Evolutionary conservation across 805 yeast genomes (phyloP).

Genomic region (Metschnikowia orientalis): DNA sequence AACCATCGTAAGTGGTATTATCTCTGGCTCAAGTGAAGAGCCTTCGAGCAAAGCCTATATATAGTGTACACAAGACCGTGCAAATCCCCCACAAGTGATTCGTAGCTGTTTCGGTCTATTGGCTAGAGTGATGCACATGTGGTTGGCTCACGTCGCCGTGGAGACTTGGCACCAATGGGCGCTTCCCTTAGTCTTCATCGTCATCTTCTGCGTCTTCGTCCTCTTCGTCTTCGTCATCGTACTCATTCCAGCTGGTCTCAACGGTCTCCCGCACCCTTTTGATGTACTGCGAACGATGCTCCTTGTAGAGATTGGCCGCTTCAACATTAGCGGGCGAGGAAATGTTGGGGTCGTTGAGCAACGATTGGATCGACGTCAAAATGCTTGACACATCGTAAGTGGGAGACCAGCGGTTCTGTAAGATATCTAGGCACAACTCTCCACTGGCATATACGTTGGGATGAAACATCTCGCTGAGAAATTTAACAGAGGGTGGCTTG

Average conservation of each 20-base stretch:
- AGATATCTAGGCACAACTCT: slow-evolving; percentile 89
- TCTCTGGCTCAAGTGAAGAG: slow-evolving; percentile 44
- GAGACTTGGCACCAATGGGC: too few species aligned
- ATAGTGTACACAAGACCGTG: too few species aligned
- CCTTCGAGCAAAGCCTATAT: too few species aligned
- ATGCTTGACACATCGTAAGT: slow-evolving; percentile 97
- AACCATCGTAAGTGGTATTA: slow-evolving; percentile 44
- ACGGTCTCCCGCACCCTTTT: slow-evolving; percentile 93
- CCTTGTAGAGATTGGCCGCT: slow-evolving; percentile 92
- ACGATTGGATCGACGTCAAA: slow-evolving; percentile 84
- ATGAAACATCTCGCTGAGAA: slow-evolving; percentile 92
- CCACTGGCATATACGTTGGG: slow-evolving; percentile 97
- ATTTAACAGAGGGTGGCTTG: slow-evolving; percentile 91
- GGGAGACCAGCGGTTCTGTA: slow-evolving; percentile 98
- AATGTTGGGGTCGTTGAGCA: slow-evolving; percentile 93
- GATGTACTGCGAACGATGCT: slow-evolving; percentile 87
- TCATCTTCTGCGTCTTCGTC: slow-evolving; percentile 20
- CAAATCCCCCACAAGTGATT: too few species aligned
- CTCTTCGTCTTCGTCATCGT: slow-evolving; percentile 52
- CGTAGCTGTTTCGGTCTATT: too few species aligned
- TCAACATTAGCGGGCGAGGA: slow-evolving; percentile 97
- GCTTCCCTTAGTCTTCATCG: slow-evolving; percentile 4
- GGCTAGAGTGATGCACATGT: too few species aligned
- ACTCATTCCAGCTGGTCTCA: slow-evolving; percentile 90
- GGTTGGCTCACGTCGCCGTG: too few species aligned